Base-by-base conservation (phyloP, 805 yeast species). In the Pichia exigua region DNA sequence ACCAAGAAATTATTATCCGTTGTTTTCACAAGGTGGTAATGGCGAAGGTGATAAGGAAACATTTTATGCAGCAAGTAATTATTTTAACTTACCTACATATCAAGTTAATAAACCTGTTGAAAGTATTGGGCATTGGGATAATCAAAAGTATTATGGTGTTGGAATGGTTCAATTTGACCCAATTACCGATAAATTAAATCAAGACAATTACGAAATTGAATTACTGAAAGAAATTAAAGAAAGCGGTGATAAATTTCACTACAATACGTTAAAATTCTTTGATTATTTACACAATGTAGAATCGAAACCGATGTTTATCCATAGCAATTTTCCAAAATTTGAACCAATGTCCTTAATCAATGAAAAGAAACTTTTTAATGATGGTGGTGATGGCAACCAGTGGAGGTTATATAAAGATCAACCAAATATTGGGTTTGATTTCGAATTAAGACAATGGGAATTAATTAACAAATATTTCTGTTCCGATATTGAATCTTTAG, bases 21-120 rank as follows among this genome's bases (percentile, higher is more conserved):
- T 77, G 20, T 66, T 77, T 46, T 70, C 78, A 0, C 73, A 75
- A 61, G 81, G 81, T 57, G 64, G 67, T 6, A 49, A 54, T 27
- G 83, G 83, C 13, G 82, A 79, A 62, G 83, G 83, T 38, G 83
- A 79, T 58, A 79, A 79, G 57, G 83, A 79, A 54, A 79, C 83
- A 2, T 79, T 79, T 57, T 65, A 73, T 55, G 82, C 82, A 0
- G 81, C 82, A 6, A 75, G 81, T 9, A 64, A 67, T 17, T 76
- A 71, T 17, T 68, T 71, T 42, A 62, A 65, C 12, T 66, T 73
- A 49, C 68, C 71, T 1, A 76, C 66, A 49, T 78, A 78, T 60
- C 82, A 77, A 59, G 80, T 79, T 22, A 71, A 73, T 32, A 73
- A 68, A 57, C 74, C 73, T 46, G 71, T 78, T 47, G 72, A 71